Evolutionary conservation across 2,329 filamentous ascomycete species (phyloP), one percentile per base, ranked within the genome.

Genomic region (Tympanopsis confertula): DNA sequence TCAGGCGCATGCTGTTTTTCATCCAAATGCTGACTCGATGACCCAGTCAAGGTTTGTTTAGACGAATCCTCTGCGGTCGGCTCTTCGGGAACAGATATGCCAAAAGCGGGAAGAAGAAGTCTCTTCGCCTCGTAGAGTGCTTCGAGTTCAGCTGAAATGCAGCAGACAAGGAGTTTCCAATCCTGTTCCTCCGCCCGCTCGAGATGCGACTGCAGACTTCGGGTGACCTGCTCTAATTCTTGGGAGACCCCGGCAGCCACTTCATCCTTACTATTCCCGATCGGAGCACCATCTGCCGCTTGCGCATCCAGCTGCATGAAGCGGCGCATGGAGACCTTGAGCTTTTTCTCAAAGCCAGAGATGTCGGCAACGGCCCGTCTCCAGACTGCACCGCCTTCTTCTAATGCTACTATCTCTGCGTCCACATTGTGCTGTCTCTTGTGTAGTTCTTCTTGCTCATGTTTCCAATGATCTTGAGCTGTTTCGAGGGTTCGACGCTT

Each of bases 131-230:
- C 30, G 7, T 15, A 15, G 10, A 33, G 15, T 15, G 76, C 73
- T 44, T 76, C 72, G 3, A 78, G 54, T 49, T 81, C 76, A 1
- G 76, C 72, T 3, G 71, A 71, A 41, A 80, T 71, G 38, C 73
- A 74, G 40, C 69, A 75, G 19, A 78, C 65, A 20, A 81, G 60
- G 15, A 80, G 53, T 38, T 69, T 78, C 76, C 76, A 81, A 37
- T 66, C 62, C 35, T 62, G 64, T 4, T 61, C 57, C 38, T 73
- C 65, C 1, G 74, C 71, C 14, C 65, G 45, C 13, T 65, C 57
- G 37, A 73, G 48, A 39, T 70, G 64, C 2, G 55, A 52, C 44
- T 74, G 61, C 7, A 80, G 50, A 12, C 59, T 58, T 2, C 48
- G 46, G 5, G 66, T 63, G 37, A 36, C 10, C 7, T 10, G 10